Percentiles rank a stretch among this genome's conserved stretches.
Conservation (phyloP, 345 rosid genomes). For the Hevea brasiliensis region DNA sequence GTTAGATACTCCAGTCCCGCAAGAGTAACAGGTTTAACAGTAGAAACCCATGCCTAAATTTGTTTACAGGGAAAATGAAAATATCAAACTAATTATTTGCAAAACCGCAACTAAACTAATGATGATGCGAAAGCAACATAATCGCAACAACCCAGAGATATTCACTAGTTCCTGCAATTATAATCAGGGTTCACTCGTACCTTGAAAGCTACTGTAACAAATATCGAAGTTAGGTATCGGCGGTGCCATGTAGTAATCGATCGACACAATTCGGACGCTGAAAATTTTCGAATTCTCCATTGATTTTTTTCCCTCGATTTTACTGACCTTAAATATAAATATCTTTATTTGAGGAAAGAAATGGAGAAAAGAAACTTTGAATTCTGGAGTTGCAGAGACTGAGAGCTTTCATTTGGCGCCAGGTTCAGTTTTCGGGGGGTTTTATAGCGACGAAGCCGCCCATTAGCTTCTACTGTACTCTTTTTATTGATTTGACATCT, state of each 20-base stretch:
- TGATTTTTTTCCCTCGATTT: background rate
- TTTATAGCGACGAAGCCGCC: too few relatives aligned
- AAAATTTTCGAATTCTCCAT: conserved; percentile 56
- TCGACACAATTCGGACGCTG: conserved; percentile 77
- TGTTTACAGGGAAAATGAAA: background rate
- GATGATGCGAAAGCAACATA: background rate
- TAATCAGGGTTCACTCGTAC: conserved; percentile 19
- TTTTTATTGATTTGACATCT: too few relatives aligned
- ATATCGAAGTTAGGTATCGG: conserved; percentile 71
- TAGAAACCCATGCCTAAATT: background rate
- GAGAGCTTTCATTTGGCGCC: conserved; percentile 1
- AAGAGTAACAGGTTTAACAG: background rate
- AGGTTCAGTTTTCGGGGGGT: background rate
- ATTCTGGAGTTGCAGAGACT: background rate
- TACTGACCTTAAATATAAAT: background rate
- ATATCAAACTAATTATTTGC: too few relatives aligned
- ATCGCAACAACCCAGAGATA: background rate
- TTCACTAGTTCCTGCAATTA: background rate
- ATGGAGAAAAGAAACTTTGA: background rate
- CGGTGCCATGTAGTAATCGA: conserved; percentile 81
- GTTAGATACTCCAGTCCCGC: background rate
- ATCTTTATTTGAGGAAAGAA: too few relatives aligned
- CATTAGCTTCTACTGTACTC: too few relatives aligned
- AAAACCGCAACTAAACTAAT: background rate
- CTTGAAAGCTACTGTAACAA: conserved; percentile 84